Evolutionary conservation across 257 asterid genomes (phyloP), one percentile per base, ranked within the genome.

Genomic region (Plantago elongata): DNA sequence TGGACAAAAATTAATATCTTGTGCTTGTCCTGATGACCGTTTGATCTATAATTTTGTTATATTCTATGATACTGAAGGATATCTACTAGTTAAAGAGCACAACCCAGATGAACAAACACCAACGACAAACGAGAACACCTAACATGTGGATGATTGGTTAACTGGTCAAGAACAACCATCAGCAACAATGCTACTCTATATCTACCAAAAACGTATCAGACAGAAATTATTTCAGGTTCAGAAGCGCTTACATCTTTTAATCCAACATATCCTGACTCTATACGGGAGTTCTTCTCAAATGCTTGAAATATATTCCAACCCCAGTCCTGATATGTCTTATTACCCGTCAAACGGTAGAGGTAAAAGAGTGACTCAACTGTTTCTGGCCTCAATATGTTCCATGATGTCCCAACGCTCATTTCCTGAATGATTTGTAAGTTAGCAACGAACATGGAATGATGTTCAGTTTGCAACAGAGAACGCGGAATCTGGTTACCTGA

Each of bases 341-440:
- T 94, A 62, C 99, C 99, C 40, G 99, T 94, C 77, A 94, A 74
- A 47, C 99, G 97, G 95, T 96, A 94, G 46, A 94, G 96, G 75
- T 94, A 90, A 63, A 94, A 94, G 69, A 94, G 97, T 22, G 99
- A 94, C 76, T 94, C 99, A 42, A 94, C 89, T 66, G 99, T 94
- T 85, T 94, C 99, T 17, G 99, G 99, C 90, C 99, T 84, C 75
- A 94, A 76, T 80, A 90, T 94, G 81, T 90, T 94, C 97, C 99
- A 90, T 40, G 99, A 94, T 58, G 99, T 94, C 70, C 99, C 99
- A 50, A 94, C 99, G 16, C 82, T 87, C 97, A 94, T 85, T 57
- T 90, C 99, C 99, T 94, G 78, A 64, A 54, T 47, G 52, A 61
- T 63, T 37, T 51, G 51, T 49, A 73, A 27, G 72, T 45, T 59